These are phyloP conservation scores for Coprinellus micaceus DNA, from an alignment of 768 basidiomycete genomes.

Conservation along the genomic window DNA sequence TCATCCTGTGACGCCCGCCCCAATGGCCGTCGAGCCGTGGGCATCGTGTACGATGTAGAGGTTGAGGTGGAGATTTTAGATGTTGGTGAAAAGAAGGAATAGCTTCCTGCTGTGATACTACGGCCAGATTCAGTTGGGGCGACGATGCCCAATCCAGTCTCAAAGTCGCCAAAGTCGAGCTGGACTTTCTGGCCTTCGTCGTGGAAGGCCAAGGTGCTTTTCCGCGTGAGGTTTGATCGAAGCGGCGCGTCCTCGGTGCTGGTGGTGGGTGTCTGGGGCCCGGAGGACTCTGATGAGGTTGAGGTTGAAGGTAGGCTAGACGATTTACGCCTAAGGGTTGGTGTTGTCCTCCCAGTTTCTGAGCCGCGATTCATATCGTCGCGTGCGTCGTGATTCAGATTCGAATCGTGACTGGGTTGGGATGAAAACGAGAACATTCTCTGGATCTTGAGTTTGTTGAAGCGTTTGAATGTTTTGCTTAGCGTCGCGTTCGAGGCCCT, in stretches of 20 bases:
- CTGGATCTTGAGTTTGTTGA: conserved; percentile 36
- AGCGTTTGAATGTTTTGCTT: conserved; percentile 25
- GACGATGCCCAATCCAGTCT: conserved; percentile 1
- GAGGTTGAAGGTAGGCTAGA: conserved; percentile 18
- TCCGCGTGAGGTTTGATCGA: neutral
- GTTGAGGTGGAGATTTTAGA: neutral
- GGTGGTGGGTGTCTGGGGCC: conserved; percentile 32
- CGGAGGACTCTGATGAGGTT: conserved; percentile 17
- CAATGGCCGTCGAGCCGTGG: neutral
- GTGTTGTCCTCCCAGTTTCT: conserved; percentile 10
- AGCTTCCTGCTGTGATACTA: neutral
- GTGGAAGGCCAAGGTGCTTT: neutral
- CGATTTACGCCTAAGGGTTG: conserved; percentile 11
- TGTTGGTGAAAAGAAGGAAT: neutral
- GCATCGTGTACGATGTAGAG: neutral
- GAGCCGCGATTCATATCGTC: conserved; percentile 1
- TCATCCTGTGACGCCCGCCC: conserved; percentile 2
- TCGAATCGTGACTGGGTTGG: conserved; percentile 2
- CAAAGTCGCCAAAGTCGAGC: conserved; percentile 7
- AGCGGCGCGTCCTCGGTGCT: conserved; percentile 16
- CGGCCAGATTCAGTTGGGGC: neutral
- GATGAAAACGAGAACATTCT: conserved; percentile 37
- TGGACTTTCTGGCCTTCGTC: neutral
- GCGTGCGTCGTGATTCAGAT: conserved; percentile 2
- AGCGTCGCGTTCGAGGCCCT: conserved; percentile 23